Conservation (phyloP, 2,329 filamentous ascomycete genomes). For the Chaetomium olivaceum region DNA sequence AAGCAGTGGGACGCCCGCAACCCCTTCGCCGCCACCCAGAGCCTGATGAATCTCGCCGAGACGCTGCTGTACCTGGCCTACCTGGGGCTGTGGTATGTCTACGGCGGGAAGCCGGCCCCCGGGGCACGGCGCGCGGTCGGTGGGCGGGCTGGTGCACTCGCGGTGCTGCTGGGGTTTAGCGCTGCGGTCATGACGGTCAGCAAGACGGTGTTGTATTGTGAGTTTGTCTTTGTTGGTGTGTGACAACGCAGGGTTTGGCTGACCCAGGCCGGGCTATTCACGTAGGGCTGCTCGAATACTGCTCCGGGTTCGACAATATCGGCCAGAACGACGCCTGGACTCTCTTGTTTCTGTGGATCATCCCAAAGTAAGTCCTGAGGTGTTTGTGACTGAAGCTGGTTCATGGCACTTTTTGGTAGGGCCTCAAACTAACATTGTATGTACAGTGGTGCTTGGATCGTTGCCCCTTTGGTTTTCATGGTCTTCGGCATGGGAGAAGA, state of each 20-base stretch:
- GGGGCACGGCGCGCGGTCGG: slow-evolving; percentile 39
- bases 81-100: slow-evolving; percentile 38
- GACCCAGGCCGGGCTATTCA: background rate
- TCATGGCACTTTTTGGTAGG: background rate
- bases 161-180: slow-evolving; percentile 52
- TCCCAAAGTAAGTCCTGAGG: slow-evolving; percentile 54
- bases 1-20: slow-evolving; percentile 66
- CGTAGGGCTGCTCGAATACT: slow-evolving; percentile 58
- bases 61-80: slow-evolving; percentile 41
- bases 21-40: slow-evolving; percentile 79
- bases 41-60: slow-evolving; percentile 44
- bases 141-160: slow-evolving; percentile 48
- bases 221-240: slow-evolving; percentile 34
- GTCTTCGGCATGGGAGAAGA: slow-evolving; percentile 51
- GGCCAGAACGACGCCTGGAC: slow-evolving; percentile 52
- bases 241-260: background rate
- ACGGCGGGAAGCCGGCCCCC: slow-evolving; percentile 4
- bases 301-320: slow-evolving; percentile 56
- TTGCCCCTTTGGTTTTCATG: slow-evolving; percentile 53
- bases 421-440: background rate
- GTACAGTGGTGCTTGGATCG: slow-evolving; percentile 55
- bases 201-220: slow-evolving; percentile 64
- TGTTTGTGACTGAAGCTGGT: no score
- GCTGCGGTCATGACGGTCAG: slow-evolving; percentile 61
- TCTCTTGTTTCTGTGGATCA: slow-evolving; percentile 56